These are phyloP conservation scores for Annulohypoxylon stygium DNA, from an alignment of 495 filamentous ascomycete species.

Conservation along the genomic window DNA sequence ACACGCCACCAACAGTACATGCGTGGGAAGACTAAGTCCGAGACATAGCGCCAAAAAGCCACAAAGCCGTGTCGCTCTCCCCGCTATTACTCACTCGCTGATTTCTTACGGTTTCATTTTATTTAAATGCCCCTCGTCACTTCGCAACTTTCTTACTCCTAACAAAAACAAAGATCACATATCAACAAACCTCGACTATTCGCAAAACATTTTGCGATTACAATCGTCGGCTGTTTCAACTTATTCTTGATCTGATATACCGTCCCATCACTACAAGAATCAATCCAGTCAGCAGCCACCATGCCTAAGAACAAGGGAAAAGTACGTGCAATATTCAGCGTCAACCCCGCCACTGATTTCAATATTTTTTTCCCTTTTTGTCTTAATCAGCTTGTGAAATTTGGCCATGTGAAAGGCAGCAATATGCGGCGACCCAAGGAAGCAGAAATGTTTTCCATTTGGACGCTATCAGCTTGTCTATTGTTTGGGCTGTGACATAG, in stretches of 20 bases:
- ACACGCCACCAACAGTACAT: background rate
- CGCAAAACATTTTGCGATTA: slow-evolving; percentile 11
- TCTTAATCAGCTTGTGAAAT: slow-evolving; percentile 26
- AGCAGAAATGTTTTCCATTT: background rate
- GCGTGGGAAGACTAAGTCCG: slow-evolving; percentile 6
- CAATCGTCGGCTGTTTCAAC: slow-evolving; percentile 7
- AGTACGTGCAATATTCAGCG: slow-evolving; percentile 64
- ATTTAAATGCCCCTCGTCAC: slow-evolving; percentile 47
- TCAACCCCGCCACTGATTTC: slow-evolving; percentile 47
- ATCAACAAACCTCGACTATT: slow-evolving; percentile 16
- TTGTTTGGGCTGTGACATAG: slow-evolving; percentile 5
- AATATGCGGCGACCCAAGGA: background rate
- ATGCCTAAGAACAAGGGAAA: slow-evolving; percentile 99
- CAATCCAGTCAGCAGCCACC: slow-evolving; percentile 50
- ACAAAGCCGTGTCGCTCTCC: slow-evolving; percentile 19
- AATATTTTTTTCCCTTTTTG: slow-evolving; percentile 18
- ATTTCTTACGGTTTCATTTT: background rate
- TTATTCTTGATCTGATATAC: slow-evolving; percentile 1
- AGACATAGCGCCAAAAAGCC: slow-evolving; percentile 14
- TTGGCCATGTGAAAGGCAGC: background rate
- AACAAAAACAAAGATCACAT: slow-evolving; percentile 18
- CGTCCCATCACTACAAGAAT: background rate
- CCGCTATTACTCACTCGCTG: slow-evolving; percentile 38
- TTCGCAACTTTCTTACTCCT: slow-evolving; percentile 28
- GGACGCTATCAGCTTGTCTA: background rate